Conservation (phyloP, 2,329 filamentous ascomycete species). For the Diaporthe sp. region DNA sequence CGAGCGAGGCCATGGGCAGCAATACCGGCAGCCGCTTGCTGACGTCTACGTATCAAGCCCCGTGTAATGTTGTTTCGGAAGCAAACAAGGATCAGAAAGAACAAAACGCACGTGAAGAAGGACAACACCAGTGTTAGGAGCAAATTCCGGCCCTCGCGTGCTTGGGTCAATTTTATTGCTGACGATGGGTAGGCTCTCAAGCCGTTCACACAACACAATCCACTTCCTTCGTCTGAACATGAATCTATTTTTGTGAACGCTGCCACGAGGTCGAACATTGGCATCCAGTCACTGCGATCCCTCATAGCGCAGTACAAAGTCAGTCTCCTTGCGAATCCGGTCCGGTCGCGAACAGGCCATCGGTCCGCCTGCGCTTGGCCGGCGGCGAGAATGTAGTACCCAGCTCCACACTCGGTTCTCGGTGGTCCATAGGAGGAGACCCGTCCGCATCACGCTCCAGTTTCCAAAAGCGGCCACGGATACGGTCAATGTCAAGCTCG, state of each 20-base stretch:
- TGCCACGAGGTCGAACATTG: neutral
- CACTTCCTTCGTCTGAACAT: neutral
- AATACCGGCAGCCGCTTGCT: neutral
- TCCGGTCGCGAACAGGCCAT: no score
- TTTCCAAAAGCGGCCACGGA: neutral
- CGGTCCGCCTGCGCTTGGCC: neutral
- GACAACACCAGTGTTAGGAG: neutral
- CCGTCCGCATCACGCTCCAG: neutral
- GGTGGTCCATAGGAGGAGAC: neutral
- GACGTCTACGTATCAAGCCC: neutral
- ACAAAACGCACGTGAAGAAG: neutral
- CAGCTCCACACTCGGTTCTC: neutral
- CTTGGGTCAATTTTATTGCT: neutral
- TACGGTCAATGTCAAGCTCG: constrained; percentile 26
- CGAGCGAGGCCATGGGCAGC: neutral
- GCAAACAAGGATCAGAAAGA: neutral
- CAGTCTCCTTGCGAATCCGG: neutral
- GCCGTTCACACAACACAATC: no score
- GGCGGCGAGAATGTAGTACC: neutral
- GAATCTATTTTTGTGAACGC: neutral
- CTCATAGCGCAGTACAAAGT: neutral
- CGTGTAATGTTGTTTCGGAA: neutral
- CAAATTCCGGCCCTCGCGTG: neutral
- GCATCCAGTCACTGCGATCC: neutral
- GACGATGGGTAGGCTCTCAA: neutral